phyloP scores from a whole-genome alignment of 257 asterid genomes.

The Verbascum thapsus region DNA sequence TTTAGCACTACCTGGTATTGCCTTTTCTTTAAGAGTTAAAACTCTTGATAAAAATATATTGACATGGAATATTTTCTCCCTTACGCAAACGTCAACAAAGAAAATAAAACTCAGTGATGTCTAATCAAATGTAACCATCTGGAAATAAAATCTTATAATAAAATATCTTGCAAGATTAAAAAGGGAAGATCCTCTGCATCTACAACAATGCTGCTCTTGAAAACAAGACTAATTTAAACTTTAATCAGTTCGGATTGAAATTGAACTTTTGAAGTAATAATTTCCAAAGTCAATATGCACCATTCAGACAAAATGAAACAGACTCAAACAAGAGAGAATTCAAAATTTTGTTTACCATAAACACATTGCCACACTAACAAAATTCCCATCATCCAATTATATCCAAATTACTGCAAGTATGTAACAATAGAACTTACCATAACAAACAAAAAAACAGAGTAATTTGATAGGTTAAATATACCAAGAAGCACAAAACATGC shows the following conservation, averaged over 20 bases:
- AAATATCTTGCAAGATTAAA: too few species aligned
- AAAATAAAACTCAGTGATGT: neutral
- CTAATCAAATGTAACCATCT: neutral
- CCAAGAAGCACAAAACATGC: constrained; percentile 11
- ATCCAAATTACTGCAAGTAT: constrained; percentile 9
- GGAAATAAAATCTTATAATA: too few species aligned
- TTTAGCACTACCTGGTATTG: neutral
- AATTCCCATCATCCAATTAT: constrained; percentile 7
- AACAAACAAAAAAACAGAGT: constrained; percentile 1
- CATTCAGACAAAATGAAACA: neutral
- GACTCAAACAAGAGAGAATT: neutral
- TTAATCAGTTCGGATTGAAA: neutral
- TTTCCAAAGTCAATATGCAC: neutral
- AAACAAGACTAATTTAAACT: neutral
- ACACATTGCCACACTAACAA: neutral
- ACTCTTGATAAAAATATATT: neutral
- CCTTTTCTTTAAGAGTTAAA: neutral
- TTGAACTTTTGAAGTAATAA: neutral
- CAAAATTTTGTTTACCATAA: neutral
- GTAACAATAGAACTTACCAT: neutral
- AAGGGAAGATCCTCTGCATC: neutral
- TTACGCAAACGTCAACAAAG: neutral
- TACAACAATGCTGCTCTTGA: neutral
- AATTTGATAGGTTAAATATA: constrained; percentile 12
- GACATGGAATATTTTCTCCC: neutral